Conservation (phyloP, 371 early-diverging fungal species). For the Nematocida parisii region DNA sequence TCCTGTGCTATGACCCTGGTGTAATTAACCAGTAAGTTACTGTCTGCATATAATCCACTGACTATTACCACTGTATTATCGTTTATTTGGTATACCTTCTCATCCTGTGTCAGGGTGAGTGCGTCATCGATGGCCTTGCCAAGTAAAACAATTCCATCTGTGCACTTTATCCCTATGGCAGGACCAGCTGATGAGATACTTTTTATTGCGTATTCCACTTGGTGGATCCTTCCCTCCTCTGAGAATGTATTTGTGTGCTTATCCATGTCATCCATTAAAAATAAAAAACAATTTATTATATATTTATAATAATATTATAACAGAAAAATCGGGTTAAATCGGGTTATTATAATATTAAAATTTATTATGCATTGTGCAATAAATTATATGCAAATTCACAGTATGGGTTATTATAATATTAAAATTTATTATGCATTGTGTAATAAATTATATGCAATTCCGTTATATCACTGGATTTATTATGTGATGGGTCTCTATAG, state of each 20-base stretch:
- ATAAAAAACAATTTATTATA: constrained; percentile 21
- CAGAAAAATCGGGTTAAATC: too few relatives aligned
- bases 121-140: constrained; percentile 83
- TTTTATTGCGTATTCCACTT: constrained; percentile 99
- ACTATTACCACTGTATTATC: constrained; percentile 86
- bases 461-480: too few relatives aligned
- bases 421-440: neutral
- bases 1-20: constrained; percentile 81
- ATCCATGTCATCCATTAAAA: constrained; percentile 56
- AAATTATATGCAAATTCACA: neutral
- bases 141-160: constrained; percentile 88
- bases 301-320: neutral
- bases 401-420: neutral
- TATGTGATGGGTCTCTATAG: too few relatives aligned
- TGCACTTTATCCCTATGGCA: constrained; percentile 79
- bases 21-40: constrained; percentile 86
- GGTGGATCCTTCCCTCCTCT: constrained; percentile 85
- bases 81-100: constrained; percentile 81
- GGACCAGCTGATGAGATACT: constrained; percentile 94
- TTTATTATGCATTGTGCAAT: too few relatives aligned
- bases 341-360: too few relatives aligned
- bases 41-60: constrained; percentile 94
- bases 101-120: constrained; percentile 72
- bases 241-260: constrained; percentile 66
- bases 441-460: too few relatives aligned